These are phyloP conservation scores for Fusarium nanum DNA, from an alignment of 2,329 filamentous ascomycete genomes.

Conservation along the genomic window DNA sequence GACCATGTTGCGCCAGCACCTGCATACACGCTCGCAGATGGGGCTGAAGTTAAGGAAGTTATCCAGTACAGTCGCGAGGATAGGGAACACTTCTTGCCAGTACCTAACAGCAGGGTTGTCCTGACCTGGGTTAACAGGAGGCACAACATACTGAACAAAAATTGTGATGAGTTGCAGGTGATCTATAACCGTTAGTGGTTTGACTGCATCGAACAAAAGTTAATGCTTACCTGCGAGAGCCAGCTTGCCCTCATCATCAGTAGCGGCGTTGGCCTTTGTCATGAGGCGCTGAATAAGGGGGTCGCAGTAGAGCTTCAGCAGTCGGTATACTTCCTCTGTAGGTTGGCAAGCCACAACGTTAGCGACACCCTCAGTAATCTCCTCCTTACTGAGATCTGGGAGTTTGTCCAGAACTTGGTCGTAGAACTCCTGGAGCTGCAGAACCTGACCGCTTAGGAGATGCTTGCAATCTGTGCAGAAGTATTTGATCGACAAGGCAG, in stretches of 20 bases:
- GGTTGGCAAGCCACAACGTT: conserved; percentile 91
- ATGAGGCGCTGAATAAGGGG: conserved; percentile 89
- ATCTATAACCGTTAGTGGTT: conserved; percentile 63
- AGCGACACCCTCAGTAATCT: conserved; percentile 95
- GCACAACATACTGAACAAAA: conserved; percentile 82
- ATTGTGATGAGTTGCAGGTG: conserved; percentile 92
- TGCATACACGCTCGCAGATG: conserved; percentile 91
- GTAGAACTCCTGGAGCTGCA: conserved; percentile 92
- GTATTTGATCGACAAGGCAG: conserved; percentile 94
- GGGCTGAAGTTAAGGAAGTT: conserved; percentile 88
- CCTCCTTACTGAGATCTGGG: conserved; percentile 88
- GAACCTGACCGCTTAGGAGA: conserved; percentile 83
- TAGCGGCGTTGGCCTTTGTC: conserved; percentile 85
- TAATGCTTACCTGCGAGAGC: conserved; percentile 79
- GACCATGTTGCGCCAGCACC: conserved; percentile 97
- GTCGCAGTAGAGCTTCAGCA: conserved; percentile 92
- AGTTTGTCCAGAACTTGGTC: conserved; percentile 88
- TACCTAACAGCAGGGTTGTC: conserved; percentile 95
- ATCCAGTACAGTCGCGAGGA: conserved; percentile 86
- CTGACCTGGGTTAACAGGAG: conserved; percentile 76
- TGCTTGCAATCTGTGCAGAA: conserved; percentile 96
- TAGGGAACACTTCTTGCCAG: conserved; percentile 92
- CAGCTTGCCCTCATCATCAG: conserved; percentile 84
- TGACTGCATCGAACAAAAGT: background rate
- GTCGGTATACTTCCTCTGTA: conserved; percentile 79